Evolutionary conservation across 2,329 filamentous ascomycete genomes (phyloP), one percentile per base, ranked within the genome.

Genomic region (Lasiodiplodia citricola): DNA sequence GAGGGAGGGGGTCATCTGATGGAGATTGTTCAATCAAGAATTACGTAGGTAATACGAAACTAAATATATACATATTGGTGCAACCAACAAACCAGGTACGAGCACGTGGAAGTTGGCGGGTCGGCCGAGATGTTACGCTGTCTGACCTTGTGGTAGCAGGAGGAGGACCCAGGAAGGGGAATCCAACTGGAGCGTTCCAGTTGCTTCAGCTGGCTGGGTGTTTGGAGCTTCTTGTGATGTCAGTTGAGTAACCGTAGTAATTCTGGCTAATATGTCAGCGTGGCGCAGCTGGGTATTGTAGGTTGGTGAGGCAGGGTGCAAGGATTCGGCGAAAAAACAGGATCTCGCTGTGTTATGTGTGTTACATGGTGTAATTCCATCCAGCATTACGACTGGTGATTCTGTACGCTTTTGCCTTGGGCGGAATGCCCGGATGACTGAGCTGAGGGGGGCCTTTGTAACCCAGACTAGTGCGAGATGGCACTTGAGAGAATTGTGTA

Each of bases 241-340:
- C 51, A 38, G n/a, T 64, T 37, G 25, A 51, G 28, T 52, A 50
- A 13, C 44, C 11, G 10, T 14, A 11, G 51, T 64, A 52, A 38
- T 52, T 38, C 23, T 38, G 16, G 28, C 21, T 13, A 37, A 31
- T 21, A 14, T 52, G 28, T 64, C 60, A 54, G 60, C n/a, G 47
- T 63, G 60, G 47, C 44, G 60, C 31, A 64, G 60, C n/a, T 23
- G 4, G 13, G 31, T 25, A 35, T 50, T 28, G 21, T 23, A 13
- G 16, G 54, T 23, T 23, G 35, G 21, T 14, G 57, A 16, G 57
- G 57, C 16, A 62, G n/a, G 18, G 18, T 10, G 55, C 11, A 25
- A 60, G 37, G 47, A n/a, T 54, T 31, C 25, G 60, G 47, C 60
- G 25, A 64, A 38, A n/a, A 64, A 64, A 64, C 60, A 37, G 47